Percentiles rank a stretch among this genome's conserved stretches.
phyloP scores from a whole-genome alignment of 73 alveolate species.

The Paramecium primaurelia region DNA sequence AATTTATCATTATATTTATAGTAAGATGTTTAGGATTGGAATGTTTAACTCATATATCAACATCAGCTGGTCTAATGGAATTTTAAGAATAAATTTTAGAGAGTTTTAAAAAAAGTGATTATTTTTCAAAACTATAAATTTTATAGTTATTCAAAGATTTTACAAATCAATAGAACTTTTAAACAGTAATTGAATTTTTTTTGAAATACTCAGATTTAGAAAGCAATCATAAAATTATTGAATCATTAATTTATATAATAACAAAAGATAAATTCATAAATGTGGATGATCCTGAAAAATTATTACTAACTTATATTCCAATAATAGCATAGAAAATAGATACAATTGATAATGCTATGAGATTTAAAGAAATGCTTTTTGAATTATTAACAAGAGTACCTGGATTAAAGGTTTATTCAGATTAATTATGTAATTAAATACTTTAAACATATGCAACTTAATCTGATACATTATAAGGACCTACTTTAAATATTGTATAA shows the following conservation, averaged over 20 bases:
- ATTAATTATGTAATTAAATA: not conserved
- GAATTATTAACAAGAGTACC: constrained; percentile 22
- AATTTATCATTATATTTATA: not conserved
- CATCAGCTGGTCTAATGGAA: not conserved
- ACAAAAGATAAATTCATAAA: not conserved
- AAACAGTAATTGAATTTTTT: not conserved
- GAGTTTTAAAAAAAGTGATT: constrained; percentile 20
- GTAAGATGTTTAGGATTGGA: constrained; percentile 35
- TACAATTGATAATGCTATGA: not conserved
- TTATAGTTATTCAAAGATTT: not conserved
- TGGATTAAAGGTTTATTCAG: not conserved
- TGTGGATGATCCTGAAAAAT: constrained; percentile 21
- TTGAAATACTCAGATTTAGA: not conserved
- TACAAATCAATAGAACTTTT: not conserved
- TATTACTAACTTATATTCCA: not conserved
- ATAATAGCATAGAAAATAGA: not conserved
- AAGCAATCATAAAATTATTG: constrained; percentile 2
- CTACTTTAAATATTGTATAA: not conserved
- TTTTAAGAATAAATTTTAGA: not conserved
- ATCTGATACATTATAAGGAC: not conserved
- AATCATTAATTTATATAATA: not conserved
- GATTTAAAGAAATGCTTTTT: not conserved
- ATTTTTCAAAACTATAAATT: constrained; percentile 16
- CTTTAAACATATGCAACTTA: not conserved
- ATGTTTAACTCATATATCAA: not conserved